Base-by-base conservation (phyloP, 352 stramenopile genomes). In the Phytopythium aichiense region DNA sequence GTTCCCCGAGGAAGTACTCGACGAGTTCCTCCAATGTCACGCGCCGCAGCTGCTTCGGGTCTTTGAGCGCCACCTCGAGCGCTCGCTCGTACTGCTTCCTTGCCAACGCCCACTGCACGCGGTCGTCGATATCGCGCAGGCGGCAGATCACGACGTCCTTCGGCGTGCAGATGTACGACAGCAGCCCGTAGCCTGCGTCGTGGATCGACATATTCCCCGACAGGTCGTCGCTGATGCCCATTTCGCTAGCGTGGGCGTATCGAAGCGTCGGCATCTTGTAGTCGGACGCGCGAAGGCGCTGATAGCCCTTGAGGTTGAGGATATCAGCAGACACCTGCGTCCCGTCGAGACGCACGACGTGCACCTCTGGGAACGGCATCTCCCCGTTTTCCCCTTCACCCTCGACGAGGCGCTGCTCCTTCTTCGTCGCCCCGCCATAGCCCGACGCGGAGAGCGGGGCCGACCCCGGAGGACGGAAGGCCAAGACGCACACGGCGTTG, bases 101-200 rank as follows among this genome's bases (percentile, higher is more conserved):
- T 9, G 78, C 71, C 25, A 94, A 31, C 0, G 86, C 86, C 73
- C 77, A 94, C 23, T 79, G 69, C 11, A 94, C 82, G 13, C 86
- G 83, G 60, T 94, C 86, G 50, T 94, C 84, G 18, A 84, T 79
- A 43, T 92, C 86, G 18, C 86, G 83, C 18, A 90, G 51, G 0
- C 86, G 86, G 58, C 86, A 94, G 18, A 94, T 81, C n/a, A 94
- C 83, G 7, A 94, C 86, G 35, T 94, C 86, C 48, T 92, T 94
- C 3, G 86, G 86, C 0, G 86, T 91, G 46, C 86, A 94, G 23
- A 94, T 79, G 62, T 92, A 94, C 46, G 81, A 63, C 4, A 94
- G 67, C 37, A 77, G 74, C 0, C 81, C 81, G 48, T 79, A 84
- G 0, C 83, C 83, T 43, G 80, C 79, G 38, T 93, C 81, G 58